Base-by-base conservation (phyloP, 768 basidiomycete species). In the Pulveroboletus sp. region DNA sequence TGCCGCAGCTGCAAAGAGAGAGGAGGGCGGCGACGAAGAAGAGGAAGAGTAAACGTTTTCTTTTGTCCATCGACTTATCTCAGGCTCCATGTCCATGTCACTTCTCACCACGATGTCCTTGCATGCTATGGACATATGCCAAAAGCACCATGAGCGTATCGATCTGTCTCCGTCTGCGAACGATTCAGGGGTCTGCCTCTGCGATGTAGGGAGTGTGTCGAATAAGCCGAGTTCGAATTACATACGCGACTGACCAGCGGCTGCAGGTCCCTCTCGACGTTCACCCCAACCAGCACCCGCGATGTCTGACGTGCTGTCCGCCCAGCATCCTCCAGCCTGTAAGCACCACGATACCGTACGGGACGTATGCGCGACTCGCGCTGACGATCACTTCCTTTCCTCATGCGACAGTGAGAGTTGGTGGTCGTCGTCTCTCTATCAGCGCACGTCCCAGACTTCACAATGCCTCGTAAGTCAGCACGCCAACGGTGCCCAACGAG, bases 1-100 rank as follows among this genome's bases (percentile, higher is more conserved):
- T 52, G 85, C 85, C 56, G 90, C 90, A 39, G 94, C 92, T 55
- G 91, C 86, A 57, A 90, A 89, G 78, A 89, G 85, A 76, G 89
- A 87, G 59, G 91, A 84, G 64, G 93, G 85, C 54, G 94, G 82
- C 57, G 92, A 88, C 32, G 92, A 84, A 40, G 93, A 93, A 66
- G 93, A 93, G 56, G 92, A 94, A 69, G 91, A 92, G 73, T 86
- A 83, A 72, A 67, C 46, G 18, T 45, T 32, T 54, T 36, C 21
- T 43, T 37, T 48, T 62, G 56, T 64, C 50, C 52, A 41, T 60
- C 43, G 55, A 51, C 54, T 57, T 63, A 57, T 56, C 56, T 43
- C 57, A 62, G 64, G 58, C 45, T 53, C 46, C 55, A 63, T 68
- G 63, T 57, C 46, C 56, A 52, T 58, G 51, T 51, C 55, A 48